A percentile compares a stretch with the other conserved stretches of the same genome.
phyloP scores from a whole-genome alignment of 768 basidiomycete species.

The Lactarius quietus region DNA sequence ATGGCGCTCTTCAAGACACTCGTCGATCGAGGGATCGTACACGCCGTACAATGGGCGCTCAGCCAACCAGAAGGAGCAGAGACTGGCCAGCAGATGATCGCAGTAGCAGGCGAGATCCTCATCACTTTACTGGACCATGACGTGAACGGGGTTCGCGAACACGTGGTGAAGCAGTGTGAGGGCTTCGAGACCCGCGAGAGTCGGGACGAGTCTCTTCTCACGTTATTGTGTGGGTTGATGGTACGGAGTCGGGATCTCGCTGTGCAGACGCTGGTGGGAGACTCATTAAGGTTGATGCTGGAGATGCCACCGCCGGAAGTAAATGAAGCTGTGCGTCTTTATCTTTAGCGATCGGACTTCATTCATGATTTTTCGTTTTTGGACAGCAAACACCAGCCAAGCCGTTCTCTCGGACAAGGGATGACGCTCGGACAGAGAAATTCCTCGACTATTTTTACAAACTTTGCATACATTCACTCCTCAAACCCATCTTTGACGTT shows the following conservation, averaged over 20 bases:
- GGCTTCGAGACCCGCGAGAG: constrained; percentile 53
- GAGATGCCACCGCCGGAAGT: constrained; percentile 56
- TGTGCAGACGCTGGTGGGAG: constrained; percentile 86
- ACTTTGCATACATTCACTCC: constrained; percentile 68
- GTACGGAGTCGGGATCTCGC: constrained; percentile 79
- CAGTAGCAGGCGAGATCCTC: constrained; percentile 82
- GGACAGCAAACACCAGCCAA: constrained; percentile 31
- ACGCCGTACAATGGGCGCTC: constrained; percentile 92
- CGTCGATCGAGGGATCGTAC: constrained; percentile 83
- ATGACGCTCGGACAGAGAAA: constrained; percentile 81
- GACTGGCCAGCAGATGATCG: constrained; percentile 56
- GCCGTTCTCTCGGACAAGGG: constrained; percentile 58
- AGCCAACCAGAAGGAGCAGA: constrained; percentile 56
- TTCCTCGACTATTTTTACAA: constrained; percentile 96
- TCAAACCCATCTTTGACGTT: constrained; percentile 72
- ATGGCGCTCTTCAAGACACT: constrained; percentile 82
- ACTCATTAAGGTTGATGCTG: constrained; percentile 77
- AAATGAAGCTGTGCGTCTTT: constrained; percentile 26
- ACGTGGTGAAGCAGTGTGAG: constrained; percentile 81
- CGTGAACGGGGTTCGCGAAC: constrained; percentile 76
- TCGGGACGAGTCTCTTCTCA: constrained; percentile 69
- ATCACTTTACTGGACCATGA: constrained; percentile 88
- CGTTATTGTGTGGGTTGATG: constrained; percentile 73
- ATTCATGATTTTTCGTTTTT: constrained; percentile 8
- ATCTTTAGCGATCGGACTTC: neutral